A percentile compares a stretch with the other conserved stretches of the same genome.
phyloP scores from a whole-genome alignment of 208 protist genomes.

The Trypanosoma rangeli region DNA sequence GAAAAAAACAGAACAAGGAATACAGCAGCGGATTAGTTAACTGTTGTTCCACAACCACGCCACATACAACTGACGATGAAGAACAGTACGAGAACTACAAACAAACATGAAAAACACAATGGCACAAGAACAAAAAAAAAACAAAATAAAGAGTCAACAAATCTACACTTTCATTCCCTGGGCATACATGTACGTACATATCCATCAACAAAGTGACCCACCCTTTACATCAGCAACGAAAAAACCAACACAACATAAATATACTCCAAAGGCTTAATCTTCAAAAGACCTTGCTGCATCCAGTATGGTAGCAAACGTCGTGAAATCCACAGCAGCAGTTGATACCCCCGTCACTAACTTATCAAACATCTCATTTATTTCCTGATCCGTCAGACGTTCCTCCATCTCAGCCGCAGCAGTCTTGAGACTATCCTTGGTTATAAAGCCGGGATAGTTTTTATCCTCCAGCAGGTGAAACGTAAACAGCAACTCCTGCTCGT shows the following conservation, averaged over 20 bases:
- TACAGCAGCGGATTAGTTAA: neutral
- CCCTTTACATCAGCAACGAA: neutral
- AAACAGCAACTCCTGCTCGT: constrained; percentile 70
- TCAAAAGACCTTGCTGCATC: constrained; percentile 43
- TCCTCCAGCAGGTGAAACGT: constrained; percentile 80
- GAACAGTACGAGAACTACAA: neutral
- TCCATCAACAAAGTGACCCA: neutral
- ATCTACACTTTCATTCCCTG: neutral
- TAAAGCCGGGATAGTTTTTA: constrained; percentile 71
- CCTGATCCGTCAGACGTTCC: constrained; percentile 74
- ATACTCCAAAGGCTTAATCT: constrained; percentile 21
- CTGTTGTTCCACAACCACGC: neutral
- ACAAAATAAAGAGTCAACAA: neutral
- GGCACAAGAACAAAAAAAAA: neutral
- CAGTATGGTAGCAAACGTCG: constrained; percentile 70
- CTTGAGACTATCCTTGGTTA: constrained; percentile 79
- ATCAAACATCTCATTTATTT: constrained; percentile 87
- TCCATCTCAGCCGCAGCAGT: constrained; percentile 50
- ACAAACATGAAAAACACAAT: neutral
- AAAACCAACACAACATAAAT: constrained; percentile 7
- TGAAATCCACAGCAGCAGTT: constrained; percentile 66
- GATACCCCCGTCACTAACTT: constrained; percentile 71
- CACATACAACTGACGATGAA: constrained; percentile 7
- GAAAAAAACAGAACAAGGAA: neutral
- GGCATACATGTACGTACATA: neutral